Evolutionary conservation across 2,329 filamentous ascomycete species (phyloP).

Genomic region (Fusarium domesticum): DNA sequence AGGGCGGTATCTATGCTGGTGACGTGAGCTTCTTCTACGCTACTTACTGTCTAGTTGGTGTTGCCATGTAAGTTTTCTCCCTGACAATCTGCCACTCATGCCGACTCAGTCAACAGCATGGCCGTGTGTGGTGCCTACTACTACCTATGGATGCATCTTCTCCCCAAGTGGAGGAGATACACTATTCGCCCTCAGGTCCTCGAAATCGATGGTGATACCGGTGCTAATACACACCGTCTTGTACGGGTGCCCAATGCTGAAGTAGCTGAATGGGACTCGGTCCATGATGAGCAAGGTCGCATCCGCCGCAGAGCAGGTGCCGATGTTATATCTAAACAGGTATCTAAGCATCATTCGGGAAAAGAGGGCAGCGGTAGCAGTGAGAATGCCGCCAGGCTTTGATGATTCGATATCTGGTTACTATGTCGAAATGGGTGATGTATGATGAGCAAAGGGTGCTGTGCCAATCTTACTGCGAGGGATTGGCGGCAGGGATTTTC

Average conservation of each 20-base stretch:
- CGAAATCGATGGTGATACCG: conserved; percentile 40
- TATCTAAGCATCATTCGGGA: not conserved
- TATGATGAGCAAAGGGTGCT: too few species aligned
- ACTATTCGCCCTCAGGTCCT: conserved; percentile 54
- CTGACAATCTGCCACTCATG: not conserved
- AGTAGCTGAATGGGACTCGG: conserved; percentile 54
- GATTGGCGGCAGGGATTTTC: too few species aligned
- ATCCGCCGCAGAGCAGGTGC: not conserved
- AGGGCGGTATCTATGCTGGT: conserved; percentile 52
- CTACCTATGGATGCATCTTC: conserved; percentile 52
- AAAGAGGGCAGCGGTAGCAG: not conserved
- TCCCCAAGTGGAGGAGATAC: conserved; percentile 55
- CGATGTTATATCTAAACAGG: not conserved
- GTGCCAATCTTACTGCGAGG: too few species aligned
- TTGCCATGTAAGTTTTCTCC: not conserved
- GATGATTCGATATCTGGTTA: too few species aligned
- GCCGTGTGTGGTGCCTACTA: conserved; percentile 56
- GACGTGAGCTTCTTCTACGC: conserved; percentile 69
- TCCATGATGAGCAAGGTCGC: conserved; percentile 47
- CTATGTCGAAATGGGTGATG: too few species aligned
- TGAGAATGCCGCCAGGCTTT: not conserved
- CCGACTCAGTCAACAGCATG: conserved; percentile 37
- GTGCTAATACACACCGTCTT: conserved; percentile 44
- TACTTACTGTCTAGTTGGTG: not conserved
- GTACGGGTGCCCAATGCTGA: conserved; percentile 52